A percentile compares a stretch with the other conserved stretches of the same genome.
phyloP scores from a whole-genome alignment of 768 basidiomycete genomes.

The Mycena galericulata region DNA sequence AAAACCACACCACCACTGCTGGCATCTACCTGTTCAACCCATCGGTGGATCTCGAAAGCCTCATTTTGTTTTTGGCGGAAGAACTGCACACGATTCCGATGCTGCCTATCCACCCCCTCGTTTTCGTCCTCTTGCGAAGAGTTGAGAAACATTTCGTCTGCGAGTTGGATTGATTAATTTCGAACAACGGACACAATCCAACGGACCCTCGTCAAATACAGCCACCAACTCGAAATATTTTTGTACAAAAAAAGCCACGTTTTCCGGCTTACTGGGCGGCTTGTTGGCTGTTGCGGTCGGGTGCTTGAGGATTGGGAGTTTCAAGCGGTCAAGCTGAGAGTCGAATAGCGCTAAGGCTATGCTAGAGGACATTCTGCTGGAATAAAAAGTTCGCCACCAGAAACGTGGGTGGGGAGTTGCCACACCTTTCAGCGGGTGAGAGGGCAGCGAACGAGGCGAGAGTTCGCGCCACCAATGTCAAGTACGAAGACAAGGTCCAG shows the following conservation, averaged over 20 bases:
- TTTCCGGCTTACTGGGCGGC: constrained; percentile 43
- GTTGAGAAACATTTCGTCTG: constrained; percentile 26
- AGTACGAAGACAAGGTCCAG: constrained; percentile 61
- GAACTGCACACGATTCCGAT: constrained; percentile 25
- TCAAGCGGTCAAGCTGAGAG: constrained; percentile 62
- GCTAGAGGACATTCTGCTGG: constrained; percentile 2
- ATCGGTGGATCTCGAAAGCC: constrained; percentile 15
- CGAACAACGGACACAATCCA: background rate
- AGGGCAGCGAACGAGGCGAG: constrained; percentile 55
- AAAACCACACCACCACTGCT: constrained; percentile 23
- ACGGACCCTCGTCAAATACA: constrained; percentile 57
- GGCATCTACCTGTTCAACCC: constrained; percentile 18
- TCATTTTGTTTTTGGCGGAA: background rate
- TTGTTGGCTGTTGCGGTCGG: constrained; percentile 38
- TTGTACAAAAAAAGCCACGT: constrained; percentile 55
- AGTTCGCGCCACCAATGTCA: constrained; percentile 61
- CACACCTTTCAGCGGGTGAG: constrained; percentile 37
- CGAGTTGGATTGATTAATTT: background rate
- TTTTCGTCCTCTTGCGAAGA: constrained; percentile 33
- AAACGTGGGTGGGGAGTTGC: constrained; percentile 27
- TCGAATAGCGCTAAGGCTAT: constrained; percentile 69
- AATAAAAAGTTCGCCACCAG: background rate
- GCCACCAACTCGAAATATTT: constrained; percentile 69
- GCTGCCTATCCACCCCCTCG: constrained; percentile 12
- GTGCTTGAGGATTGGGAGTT: constrained; percentile 58